These are phyloP conservation scores for Cytidiella melzeri DNA, from an alignment of 768 basidiomycete genomes.

Conservation along the genomic window DNA sequence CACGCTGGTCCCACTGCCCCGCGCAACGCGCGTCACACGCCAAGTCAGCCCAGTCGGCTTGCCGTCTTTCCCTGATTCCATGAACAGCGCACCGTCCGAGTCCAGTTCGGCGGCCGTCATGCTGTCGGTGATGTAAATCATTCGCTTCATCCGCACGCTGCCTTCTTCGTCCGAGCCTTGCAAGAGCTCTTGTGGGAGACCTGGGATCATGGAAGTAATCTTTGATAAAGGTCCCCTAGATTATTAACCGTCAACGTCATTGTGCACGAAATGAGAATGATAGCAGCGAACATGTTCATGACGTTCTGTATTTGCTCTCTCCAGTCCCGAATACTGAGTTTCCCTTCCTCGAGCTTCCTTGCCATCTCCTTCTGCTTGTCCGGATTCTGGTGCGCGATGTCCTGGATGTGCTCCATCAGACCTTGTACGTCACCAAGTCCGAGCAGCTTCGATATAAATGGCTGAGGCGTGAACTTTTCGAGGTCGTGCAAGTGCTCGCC, in stretches of 20 bases:
- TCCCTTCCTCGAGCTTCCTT: slow-evolving; percentile 95
- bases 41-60: slow-evolving; percentile 84
- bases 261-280: slow-evolving; percentile 9
- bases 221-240: slow-evolving; percentile 96
- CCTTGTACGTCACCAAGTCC: slow-evolving; percentile 97
- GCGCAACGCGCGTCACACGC: slow-evolving; percentile 85
- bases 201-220: slow-evolving; percentile 98
- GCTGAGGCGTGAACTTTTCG: slow-evolving; percentile 91
- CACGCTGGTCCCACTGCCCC: slow-evolving; percentile 90
- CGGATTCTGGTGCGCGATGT: slow-evolving; percentile 86
- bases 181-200: slow-evolving; percentile 85
- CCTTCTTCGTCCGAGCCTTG: slow-evolving; percentile 95
- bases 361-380: slow-evolving; percentile 98
- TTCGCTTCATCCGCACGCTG: slow-evolving; percentile 84
- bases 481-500: slow-evolving; percentile 98
- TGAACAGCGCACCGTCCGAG: slow-evolving; percentile 89
- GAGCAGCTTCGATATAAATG: slow-evolving; percentile 94
- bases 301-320: slow-evolving; percentile 95
- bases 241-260: background rate
- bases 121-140: slow-evolving; percentile 98
- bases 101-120: slow-evolving; percentile 94
- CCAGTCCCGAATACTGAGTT: slow-evolving; percentile 96
- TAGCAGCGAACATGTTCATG: slow-evolving; percentile 84
- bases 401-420: slow-evolving; percentile 98
- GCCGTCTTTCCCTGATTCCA: slow-evolving; percentile 77